Evolutionary conservation across 768 basidiomycete genomes (phyloP).

Genomic region (Suillus tomentosus): DNA sequence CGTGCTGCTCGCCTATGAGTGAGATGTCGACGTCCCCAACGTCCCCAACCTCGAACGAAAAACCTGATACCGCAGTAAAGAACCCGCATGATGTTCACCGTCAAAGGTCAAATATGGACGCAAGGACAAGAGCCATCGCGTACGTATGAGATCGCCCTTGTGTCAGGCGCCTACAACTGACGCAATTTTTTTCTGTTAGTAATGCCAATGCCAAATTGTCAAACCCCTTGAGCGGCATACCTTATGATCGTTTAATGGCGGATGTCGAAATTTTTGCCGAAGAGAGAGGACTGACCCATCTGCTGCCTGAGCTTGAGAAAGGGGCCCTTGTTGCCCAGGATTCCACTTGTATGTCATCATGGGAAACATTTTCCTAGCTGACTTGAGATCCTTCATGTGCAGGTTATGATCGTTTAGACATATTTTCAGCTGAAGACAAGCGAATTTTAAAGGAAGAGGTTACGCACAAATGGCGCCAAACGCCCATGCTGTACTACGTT

Average conservation of each 20-base stretch:
- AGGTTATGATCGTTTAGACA: constrained; percentile 41
- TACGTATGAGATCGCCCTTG: constrained; percentile 13
- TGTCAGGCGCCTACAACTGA: not conserved
- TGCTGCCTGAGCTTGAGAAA: constrained; percentile 54
- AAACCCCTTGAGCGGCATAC: constrained; percentile 62
- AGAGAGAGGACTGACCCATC: constrained; percentile 41
- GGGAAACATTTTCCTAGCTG: constrained; percentile 35
- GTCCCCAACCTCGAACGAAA: constrained; percentile 25
- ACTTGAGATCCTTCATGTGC: constrained; percentile 23
- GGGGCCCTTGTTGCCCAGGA: constrained; percentile 79
- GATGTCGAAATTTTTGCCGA: constrained; percentile 64
- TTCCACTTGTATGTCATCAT: constrained; percentile 46
- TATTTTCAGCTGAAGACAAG: constrained; percentile 49
- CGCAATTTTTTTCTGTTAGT: constrained; percentile 19
- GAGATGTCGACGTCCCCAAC: constrained; percentile 25
- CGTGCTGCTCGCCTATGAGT: not conserved
- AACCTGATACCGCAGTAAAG: constrained; percentile 12
- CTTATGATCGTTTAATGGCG: constrained; percentile 57
- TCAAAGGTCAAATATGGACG: constrained; percentile 21
- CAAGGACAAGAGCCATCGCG: constrained; percentile 18
- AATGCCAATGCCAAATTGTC: constrained; percentile 45
- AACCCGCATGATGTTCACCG: constrained; percentile 12
- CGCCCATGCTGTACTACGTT: constrained; percentile 45
- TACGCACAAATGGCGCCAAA: constrained; percentile 52
- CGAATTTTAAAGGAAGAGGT: constrained; percentile 44